Evolutionary conservation across 176 grass and related monocot species (phyloP).

Genomic region (Musa beccarii): DNA sequence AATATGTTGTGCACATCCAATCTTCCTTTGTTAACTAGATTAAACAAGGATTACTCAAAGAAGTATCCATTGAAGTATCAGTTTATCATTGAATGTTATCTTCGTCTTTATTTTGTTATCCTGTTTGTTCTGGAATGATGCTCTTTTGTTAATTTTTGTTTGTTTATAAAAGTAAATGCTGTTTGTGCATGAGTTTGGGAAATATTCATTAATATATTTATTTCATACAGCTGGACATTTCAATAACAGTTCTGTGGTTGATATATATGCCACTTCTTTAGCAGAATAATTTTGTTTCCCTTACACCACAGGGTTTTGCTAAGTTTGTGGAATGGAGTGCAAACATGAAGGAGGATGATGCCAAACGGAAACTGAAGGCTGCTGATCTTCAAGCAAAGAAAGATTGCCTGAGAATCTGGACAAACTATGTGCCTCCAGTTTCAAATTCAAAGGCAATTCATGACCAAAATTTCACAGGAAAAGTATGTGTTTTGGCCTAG

Average conservation of each 20-base stretch:
- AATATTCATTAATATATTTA: neutral
- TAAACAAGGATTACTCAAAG: too few species aligned
- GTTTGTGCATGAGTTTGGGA: too few species aligned
- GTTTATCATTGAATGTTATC: too few species aligned
- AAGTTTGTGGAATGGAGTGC: slow-evolving; percentile 99
- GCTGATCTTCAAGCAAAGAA: slow-evolving; percentile 94
- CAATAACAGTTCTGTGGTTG: neutral
- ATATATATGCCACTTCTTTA: neutral
- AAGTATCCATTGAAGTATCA: too few species aligned
- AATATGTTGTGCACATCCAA: too few species aligned
- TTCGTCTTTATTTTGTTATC: too few species aligned
- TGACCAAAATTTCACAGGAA: slow-evolving; percentile 92
- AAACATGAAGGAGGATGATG: slow-evolving; percentile 91
- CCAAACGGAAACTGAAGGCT: slow-evolving; percentile 74
- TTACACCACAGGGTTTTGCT: slow-evolving; percentile 59
- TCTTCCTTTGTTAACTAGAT: too few species aligned
- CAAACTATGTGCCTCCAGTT: slow-evolving; percentile 62
- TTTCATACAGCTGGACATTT: neutral
- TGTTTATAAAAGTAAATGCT: too few species aligned
- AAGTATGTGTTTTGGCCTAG: slow-evolving; percentile 31
- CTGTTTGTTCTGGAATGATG: too few species aligned
- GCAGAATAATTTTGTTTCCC: slow-evolving; percentile 14
- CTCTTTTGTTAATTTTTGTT: too few species aligned
- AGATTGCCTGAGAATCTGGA: slow-evolving; percentile 79
- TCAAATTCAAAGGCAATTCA: slow-evolving; percentile 86